phyloP scores from a whole-genome alignment of 495 filamentous ascomycete species.

The Usnea hakonensis region DNA sequence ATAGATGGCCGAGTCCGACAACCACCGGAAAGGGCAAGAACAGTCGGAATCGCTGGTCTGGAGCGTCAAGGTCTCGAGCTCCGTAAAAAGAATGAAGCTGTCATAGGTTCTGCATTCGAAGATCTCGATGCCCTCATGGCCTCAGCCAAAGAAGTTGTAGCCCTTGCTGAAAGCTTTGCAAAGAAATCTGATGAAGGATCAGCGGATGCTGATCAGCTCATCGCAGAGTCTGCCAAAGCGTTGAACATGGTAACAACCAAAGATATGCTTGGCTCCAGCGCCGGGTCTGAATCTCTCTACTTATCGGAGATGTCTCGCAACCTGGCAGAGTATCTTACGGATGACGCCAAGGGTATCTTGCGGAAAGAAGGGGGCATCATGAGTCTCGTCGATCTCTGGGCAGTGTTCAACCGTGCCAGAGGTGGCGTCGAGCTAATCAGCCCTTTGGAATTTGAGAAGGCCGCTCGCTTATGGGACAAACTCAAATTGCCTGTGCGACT shows the following conservation, averaged over 20 bases:
- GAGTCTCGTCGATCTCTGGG: slow-evolving; percentile 92
- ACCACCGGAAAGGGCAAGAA: slow-evolving; percentile 43
- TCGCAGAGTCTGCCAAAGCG: slow-evolving; percentile 77
- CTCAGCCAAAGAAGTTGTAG: slow-evolving; percentile 90
- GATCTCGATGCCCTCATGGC: slow-evolving; percentile 96
- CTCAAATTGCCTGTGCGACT: slow-evolving; percentile 79
- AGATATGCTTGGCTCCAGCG: slow-evolving; percentile 62
- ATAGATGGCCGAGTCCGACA: slow-evolving; percentile 17
- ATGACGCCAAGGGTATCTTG: slow-evolving; percentile 76
- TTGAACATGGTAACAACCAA: slow-evolving; percentile 87
- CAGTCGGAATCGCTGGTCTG: slow-evolving; percentile 85
- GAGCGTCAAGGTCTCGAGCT: slow-evolving; percentile 76
- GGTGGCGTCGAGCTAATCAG: slow-evolving; percentile 92
- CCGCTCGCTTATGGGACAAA: slow-evolving; percentile 79
- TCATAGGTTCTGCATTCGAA: slow-evolving; percentile 92
- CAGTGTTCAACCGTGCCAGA: slow-evolving; percentile 90
- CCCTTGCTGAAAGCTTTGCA: slow-evolving; percentile 82
- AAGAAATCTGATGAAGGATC: slow-evolving; percentile 52
- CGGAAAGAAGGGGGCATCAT: slow-evolving; percentile 85
- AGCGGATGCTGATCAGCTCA: slow-evolving; percentile 60
- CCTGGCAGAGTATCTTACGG: slow-evolving; percentile 86
- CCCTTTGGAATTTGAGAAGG: slow-evolving; percentile 85
- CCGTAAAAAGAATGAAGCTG: slow-evolving; percentile 81
- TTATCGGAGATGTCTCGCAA: slow-evolving; percentile 77
- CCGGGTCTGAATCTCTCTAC: slow-evolving; percentile 53